These are phyloP conservation scores for Suillus cothurnatus DNA, from an alignment of 768 basidiomycete species.

Conservation along the genomic window DNA sequence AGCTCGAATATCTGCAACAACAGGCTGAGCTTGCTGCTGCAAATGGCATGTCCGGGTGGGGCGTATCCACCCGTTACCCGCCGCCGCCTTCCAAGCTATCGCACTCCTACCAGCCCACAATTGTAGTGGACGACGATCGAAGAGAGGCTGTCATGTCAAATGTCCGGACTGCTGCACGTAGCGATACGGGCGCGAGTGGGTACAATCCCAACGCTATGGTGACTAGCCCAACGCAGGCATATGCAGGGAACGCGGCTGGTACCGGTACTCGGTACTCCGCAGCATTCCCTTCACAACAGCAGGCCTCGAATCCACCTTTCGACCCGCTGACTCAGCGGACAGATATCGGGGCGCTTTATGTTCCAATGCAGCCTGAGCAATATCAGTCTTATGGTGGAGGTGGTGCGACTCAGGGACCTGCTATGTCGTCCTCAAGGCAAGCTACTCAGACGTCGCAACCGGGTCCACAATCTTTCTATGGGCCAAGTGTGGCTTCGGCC, in stretches of 20 bases:
- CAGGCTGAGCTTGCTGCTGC: constrained; percentile 83
- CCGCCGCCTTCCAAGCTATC: constrained; percentile 35
- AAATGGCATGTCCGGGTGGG: constrained; percentile 63
- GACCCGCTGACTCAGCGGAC: constrained; percentile 63
- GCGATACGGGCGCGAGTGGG: constrained; percentile 43
- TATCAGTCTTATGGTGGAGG: constrained; percentile 57
- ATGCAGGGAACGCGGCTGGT: constrained; percentile 52
- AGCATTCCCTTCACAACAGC: constrained; percentile 50
- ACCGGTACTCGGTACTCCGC: constrained; percentile 58
- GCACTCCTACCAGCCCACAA: constrained; percentile 41
- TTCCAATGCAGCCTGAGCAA: constrained; percentile 84
- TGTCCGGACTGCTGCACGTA: constrained; percentile 64
- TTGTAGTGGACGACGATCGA: constrained; percentile 69
- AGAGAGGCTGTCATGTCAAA: constrained; percentile 83
- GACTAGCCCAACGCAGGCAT: constrained; percentile 77
- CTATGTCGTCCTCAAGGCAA: constrained; percentile 38
- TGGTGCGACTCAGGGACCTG: constrained; percentile 29
- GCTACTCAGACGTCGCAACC: constrained; percentile 48
- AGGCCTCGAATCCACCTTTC: constrained; percentile 46
- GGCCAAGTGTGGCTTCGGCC: constrained; percentile 54
- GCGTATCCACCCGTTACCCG: constrained; percentile 46
- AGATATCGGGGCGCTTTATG: constrained; percentile 71
- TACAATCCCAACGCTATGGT: constrained; percentile 57
- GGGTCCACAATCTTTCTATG: constrained; percentile 63
- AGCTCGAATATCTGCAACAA: constrained; percentile 90